Evolutionary conservation across 2,329 filamentous ascomycete species (phyloP).

Genomic region (Drechslerella coelobrocha): DNA sequence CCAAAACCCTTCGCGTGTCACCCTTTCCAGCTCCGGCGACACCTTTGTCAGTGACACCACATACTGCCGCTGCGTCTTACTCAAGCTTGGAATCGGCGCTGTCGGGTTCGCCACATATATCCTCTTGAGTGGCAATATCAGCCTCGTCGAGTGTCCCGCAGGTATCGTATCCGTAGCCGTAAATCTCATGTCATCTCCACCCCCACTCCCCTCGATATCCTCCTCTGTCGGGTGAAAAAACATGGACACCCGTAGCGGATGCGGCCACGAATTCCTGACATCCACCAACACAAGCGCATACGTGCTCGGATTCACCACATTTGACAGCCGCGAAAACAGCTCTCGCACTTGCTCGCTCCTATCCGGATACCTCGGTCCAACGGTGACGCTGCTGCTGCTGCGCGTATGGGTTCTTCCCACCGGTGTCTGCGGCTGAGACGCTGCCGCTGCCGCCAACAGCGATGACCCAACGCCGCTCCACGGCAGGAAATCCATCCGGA

Average conservation of each 20-base stretch:
- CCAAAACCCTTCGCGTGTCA: constrained; percentile 85
- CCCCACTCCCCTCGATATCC: constrained; percentile 51
- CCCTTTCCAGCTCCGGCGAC: constrained; percentile 78
- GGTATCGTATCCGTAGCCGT: constrained; percentile 65
- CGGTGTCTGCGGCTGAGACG: constrained; percentile 35
- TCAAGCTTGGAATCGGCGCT: constrained; percentile 78
- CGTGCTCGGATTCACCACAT: constrained; percentile 63
- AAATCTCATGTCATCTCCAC: constrained; percentile 59
- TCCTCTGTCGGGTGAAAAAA: constrained; percentile 60
- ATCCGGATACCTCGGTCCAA: constrained; percentile 8
- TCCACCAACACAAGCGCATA: constrained; percentile 83
- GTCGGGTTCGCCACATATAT: constrained; percentile 79
- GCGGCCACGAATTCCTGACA: constrained; percentile 85
- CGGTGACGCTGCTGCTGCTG: constrained; percentile 4
- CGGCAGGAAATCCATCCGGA: constrained; percentile 81
- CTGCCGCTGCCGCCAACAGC: constrained; percentile 30
- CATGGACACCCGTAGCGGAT: constrained; percentile 71
- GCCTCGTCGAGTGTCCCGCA: constrained; percentile 73
- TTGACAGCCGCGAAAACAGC: constrained; percentile 60
- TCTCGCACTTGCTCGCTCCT: constrained; percentile 59
- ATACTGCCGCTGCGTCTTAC: constrained; percentile 85
- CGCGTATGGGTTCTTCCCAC: constrained; percentile 53
- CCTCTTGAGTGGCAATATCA: constrained; percentile 77
- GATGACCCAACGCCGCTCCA: constrained; percentile 66
- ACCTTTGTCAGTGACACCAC: constrained; percentile 82